Base-by-base conservation (phyloP, 257 asterid genomes). In the Cynanchum wilfordii region DNA sequence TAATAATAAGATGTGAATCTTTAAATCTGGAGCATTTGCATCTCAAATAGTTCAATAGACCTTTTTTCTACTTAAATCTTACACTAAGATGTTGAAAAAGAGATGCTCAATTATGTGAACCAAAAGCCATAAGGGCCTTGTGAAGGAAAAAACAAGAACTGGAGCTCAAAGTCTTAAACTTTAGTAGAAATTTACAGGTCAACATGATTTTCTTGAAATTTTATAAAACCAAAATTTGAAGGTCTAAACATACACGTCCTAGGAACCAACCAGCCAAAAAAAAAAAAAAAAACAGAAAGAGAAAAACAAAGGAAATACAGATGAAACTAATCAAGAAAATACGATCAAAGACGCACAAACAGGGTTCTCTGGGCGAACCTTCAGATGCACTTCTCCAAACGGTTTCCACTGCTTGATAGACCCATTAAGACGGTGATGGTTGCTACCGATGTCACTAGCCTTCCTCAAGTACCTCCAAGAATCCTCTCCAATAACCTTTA, bases 381-480 rank as follows among this genome's bases (percentile, higher is more conserved):
- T 91, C 84, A 94, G 86, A 77, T 91, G 98, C 64, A 94, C 86
- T 85, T 87, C 91, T 63, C 98, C 99, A 71, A 88, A 88, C 10
- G 99, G 93, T 81, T 91, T 94, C 89, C 93, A 86, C 79, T 68
- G 87, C 81, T 81, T 86, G 76, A 82, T 81, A 13, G 87, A 78
- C 13, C 83, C 88, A 77, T 63, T 81, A 65, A 69, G 73, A 59
- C 76, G 77, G 45, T 66, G 71, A 50, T 77, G 77, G 62, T 74
- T 72, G 27, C 55, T 51, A 17, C 71, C 76, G 15, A 11, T 15
- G n/a, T 74, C 76, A 70, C 84, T 85, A 44, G 90, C 85, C 73
- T 89, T 94, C 87, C 87, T 85, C 94, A 94, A 85, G 81, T 87
- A 88, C 82, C 96, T 86, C 97, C 92, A 79, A 65, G 97, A 91